Base-by-base conservation (phyloP, 2,329 filamentous ascomycete species). In the Aspergillus jensenii region DNA sequence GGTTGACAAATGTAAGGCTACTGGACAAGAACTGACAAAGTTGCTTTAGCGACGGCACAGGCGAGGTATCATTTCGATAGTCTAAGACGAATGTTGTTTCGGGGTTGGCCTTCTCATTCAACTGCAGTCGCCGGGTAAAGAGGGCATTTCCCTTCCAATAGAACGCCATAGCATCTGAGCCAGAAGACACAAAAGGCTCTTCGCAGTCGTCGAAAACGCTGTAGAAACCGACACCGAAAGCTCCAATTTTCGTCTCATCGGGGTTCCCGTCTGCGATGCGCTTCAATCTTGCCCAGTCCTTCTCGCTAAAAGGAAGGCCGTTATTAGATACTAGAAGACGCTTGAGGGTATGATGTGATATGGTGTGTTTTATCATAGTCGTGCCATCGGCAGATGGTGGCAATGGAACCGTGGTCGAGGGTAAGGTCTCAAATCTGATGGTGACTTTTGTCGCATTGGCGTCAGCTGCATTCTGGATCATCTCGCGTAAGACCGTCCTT, bases 81-180 rank as follows among this genome's bases (percentile, higher is more conserved):
- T 98, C 93, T 47, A 99, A 82, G 47, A 97, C 87, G 71, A 99
- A 99, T n/a, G 89, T 90, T 2, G 96, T 99, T 67, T 93, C 85
- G 33, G 80, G 80, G 55, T 82, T 89, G 15, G 81, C 77, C 68
- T 85, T 84, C 46, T 85, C 81, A 1, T 89, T 87, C 7, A 97
- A 78, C 64, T 87, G 87, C 21, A 95, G 82, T 65, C 91, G 90
- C 67, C 93, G 89, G 23, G 96, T 99, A 73, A 96, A 98, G 2
- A 99, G 83, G 5, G 91, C 91, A 73, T 98, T 98, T n/a, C 90
- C 93, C 74, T 97, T 98, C 96, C 95, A 99, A 79, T 97, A 99
- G 71, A 99, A 99, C 0, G 93, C 93, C 91, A 99, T 97, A 39
- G 92, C 93, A 75, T 96, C 88, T 61, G 84, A 85, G 1, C 95